phyloP scores from a whole-genome alignment of 148 eudicot species.

The Silene conica region DNA sequence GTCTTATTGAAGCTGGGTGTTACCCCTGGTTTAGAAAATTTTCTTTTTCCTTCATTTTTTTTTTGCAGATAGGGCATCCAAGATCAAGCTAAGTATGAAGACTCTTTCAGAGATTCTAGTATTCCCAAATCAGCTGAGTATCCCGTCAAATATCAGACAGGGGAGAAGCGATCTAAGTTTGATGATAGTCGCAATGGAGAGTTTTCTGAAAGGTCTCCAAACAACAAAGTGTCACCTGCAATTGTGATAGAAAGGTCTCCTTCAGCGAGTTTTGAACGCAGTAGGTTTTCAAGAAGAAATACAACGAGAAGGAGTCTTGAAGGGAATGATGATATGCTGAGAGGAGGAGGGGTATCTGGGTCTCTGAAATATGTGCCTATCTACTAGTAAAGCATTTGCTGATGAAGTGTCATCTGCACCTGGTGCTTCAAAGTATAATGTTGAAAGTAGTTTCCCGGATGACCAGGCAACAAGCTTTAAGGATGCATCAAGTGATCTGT shows the following conservation, averaged over 20 bases:
- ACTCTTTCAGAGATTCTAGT: conserved; percentile 48
- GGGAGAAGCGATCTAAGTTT: conserved; percentile 49
- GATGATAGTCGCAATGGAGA: conserved; percentile 54
- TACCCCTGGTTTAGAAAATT: background rate
- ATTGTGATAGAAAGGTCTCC: conserved; percentile 62
- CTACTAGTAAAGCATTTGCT: conserved; percentile 25
- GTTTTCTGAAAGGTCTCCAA: conserved; percentile 53
- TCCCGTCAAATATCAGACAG: conserved; percentile 38
- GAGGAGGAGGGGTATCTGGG: conserved; percentile 54
- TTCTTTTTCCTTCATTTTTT: conserved; percentile 4
- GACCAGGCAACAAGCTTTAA: conserved; percentile 34
- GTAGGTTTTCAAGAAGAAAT: conserved; percentile 52
- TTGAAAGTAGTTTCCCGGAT: conserved; percentile 36
- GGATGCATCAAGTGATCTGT: conserved; percentile 32
- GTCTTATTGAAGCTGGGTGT: no score
- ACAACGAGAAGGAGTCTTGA: conserved; percentile 61
- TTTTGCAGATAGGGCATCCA: conserved; percentile 54
- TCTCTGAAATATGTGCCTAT: conserved; percentile 45
- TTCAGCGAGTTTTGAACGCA: conserved; percentile 56
- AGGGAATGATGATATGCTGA: conserved; percentile 64
- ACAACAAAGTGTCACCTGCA: conserved; percentile 43
- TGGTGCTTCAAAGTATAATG: conserved; percentile 34
- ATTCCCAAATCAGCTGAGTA: conserved; percentile 41
- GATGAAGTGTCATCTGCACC: conserved; percentile 51
- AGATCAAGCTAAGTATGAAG: conserved; percentile 62